Evolutionary conservation across 495 filamentous ascomycete genomes (phyloP), one percentile per base, ranked within the genome.

Genomic region (Aspergillus diversus): DNA sequence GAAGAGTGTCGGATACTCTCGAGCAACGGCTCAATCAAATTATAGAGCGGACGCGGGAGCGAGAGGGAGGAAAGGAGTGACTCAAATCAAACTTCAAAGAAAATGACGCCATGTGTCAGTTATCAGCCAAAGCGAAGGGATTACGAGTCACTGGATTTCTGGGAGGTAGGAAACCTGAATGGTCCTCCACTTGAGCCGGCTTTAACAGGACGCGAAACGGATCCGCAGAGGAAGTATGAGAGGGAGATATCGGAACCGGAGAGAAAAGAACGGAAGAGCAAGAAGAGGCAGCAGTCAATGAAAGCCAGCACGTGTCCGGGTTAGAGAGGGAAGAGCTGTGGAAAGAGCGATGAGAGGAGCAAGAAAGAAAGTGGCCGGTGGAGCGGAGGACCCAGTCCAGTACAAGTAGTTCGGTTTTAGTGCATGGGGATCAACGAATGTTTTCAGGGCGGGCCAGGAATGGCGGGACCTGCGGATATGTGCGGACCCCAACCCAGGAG

Each of bases 31-130:
- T 27, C 21, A 50, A 46, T 57, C 62, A 63, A 34, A 58, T 57
- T 17, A 59, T 42, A 7, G 33, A 54, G 33, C 31, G 34, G 42
- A 39, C 42, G n/a, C 32, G 21, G 46, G 61, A 57, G 48, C 15
- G 56, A 60, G 51, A 33, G 43, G 55, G 57, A 61, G 35, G 64
- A 50, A 50, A 65, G 52, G 50, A 64, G 63, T 53, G 16, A 31
- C 55, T 60, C 52, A 67, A 43, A 37, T 57, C 17, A 47, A 60
- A 17, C 59, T 60, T 70, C 49, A 50, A 60, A 47, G 33, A 59
- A 4, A 51, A 61, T 33, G 43, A 33, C 63, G 68, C 65, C 68
- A 71, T 71, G 52, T 66, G 68, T 71, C 48, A 68, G 60, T 71
- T 51, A 46, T 60, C 32, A 50, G 37, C 33, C 37, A 17, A 57